Percentiles rank a stretch among this genome's conserved stretches.
Evolutionary conservation across 192 early-diverging fungal species (phyloP).

Genomic region (Coemansia sp.): DNA sequence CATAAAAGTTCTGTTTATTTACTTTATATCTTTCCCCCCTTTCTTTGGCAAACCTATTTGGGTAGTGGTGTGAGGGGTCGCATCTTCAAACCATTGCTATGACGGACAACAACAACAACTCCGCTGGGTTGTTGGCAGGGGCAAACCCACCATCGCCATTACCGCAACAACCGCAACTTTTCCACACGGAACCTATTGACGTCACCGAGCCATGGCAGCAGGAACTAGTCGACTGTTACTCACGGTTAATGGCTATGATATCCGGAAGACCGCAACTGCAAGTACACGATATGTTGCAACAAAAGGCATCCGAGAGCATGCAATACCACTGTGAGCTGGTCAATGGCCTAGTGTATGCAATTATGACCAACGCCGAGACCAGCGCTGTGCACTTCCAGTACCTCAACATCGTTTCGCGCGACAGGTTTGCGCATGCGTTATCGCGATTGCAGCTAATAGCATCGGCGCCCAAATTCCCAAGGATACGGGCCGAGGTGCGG

Average conservation of each 20-base stretch:
- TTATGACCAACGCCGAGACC: constrained; percentile 53
- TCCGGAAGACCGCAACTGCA: constrained; percentile 58
- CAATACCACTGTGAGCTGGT: constrained; percentile 53
- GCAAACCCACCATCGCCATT: constrained; percentile 7
- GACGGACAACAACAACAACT: neutral
- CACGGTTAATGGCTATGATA: constrained; percentile 24
- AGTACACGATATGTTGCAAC: constrained; percentile 62
- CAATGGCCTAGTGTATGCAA: constrained; percentile 62
- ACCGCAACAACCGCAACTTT: constrained; percentile 46
- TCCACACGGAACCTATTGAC: constrained; percentile 51
- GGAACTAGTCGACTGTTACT: constrained; percentile 48
- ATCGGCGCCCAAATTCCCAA: constrained; percentile 33
- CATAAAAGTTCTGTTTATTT: no score
- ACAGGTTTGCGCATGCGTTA: constrained; percentile 56
- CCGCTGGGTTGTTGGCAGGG: neutral
- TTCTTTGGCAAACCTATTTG: no score
- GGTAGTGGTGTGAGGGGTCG: no score
- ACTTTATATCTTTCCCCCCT: neutral
- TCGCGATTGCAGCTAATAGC: constrained; percentile 39
- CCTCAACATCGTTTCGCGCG: constrained; percentile 65
- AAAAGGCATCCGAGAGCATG: constrained; percentile 58
- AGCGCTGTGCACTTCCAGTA: constrained; percentile 53
- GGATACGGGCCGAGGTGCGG: constrained; percentile 37
- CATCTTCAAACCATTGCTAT: no score
- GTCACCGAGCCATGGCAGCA: constrained; percentile 51